Evolutionary conservation across 2,329 filamentous ascomycete species (phyloP).

Genomic region (Helicocarpus griseus): DNA sequence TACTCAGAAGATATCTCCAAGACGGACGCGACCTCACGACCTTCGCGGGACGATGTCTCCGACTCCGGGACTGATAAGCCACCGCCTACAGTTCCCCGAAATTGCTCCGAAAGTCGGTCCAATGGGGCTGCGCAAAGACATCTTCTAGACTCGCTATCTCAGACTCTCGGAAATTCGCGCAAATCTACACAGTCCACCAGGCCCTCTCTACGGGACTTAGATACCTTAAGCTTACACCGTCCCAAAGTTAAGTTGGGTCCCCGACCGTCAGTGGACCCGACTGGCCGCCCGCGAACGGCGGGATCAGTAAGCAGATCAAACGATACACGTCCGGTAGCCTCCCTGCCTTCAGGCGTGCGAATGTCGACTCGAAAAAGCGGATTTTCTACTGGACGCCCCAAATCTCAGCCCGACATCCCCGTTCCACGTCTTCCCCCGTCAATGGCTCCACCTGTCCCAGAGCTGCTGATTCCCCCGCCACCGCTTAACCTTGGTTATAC

Average conservation of each 20-base stretch:
- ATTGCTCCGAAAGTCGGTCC: constrained; percentile 14
- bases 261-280: constrained; percentile 59
- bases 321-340: constrained; percentile 62
- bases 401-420: constrained; percentile 33
- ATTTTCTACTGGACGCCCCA: constrained; percentile 28
- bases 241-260: constrained; percentile 82
- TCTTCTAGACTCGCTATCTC: constrained; percentile 28
- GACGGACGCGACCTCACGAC: constrained; percentile 7
- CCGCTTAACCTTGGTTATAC: constrained; percentile 22
- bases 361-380: constrained; percentile 46
- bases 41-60: constrained; percentile 3
- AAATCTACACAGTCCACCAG: constrained; percentile 33
- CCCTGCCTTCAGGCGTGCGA: constrained; percentile 72
- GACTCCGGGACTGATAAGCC: constrained; percentile 7
- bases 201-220: constrained; percentile 36
- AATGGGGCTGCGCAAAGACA: constrained; percentile 16
- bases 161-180: constrained; percentile 26
- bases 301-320: constrained; percentile 34
- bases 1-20: constrained; percentile 1
- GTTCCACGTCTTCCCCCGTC: constrained; percentile 20
- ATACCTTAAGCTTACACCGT: constrained; percentile 28
- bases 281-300: constrained; percentile 52
- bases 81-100: constrained; percentile 9
- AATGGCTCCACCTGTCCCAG: constrained; percentile 28
- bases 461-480: constrained; percentile 29